Evolutionary conservation across 768 basidiomycete genomes (phyloP).

Genomic region (Serendipita sp.): DNA sequence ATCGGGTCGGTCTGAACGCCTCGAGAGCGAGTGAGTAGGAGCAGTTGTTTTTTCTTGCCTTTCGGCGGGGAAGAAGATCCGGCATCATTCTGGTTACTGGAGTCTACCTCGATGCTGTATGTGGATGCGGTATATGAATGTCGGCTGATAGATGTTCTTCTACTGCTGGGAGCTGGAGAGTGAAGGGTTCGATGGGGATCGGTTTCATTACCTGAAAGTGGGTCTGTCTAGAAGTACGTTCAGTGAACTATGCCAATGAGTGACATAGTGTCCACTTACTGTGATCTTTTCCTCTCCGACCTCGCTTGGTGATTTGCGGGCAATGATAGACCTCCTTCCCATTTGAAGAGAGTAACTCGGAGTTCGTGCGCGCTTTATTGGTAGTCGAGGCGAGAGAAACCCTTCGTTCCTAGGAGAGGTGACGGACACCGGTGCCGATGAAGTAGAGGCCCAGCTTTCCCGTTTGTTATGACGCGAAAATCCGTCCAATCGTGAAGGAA

Average conservation of each 20-base stretch:
- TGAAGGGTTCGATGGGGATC: background rate
- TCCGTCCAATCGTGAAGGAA: background rate
- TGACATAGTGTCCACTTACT: background rate
- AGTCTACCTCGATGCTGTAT: constrained; percentile 1
- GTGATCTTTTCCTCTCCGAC: background rate
- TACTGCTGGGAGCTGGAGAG: background rate
- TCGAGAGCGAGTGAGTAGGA: constrained; percentile 41
- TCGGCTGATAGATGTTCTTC: constrained; percentile 2
- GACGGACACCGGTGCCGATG: background rate
- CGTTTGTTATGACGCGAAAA: background rate
- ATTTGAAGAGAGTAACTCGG: background rate
- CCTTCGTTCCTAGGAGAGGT: background rate
- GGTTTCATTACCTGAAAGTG: background rate
- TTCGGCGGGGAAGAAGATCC: constrained; percentile 11
- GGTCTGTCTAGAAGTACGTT: background rate
- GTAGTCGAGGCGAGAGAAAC: background rate
- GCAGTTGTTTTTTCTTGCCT: constrained; percentile 21
- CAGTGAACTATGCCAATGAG: background rate
- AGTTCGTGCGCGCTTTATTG: background rate
- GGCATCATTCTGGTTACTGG: background rate
- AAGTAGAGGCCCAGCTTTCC: background rate
- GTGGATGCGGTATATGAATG: background rate
- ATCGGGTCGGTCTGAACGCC: constrained; percentile 52
- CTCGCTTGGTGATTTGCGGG: background rate
- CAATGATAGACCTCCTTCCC: background rate